Evolutionary conservation across 805 yeast species (phyloP).

Genomic region (Kodamaea jinghongensis): DNA sequence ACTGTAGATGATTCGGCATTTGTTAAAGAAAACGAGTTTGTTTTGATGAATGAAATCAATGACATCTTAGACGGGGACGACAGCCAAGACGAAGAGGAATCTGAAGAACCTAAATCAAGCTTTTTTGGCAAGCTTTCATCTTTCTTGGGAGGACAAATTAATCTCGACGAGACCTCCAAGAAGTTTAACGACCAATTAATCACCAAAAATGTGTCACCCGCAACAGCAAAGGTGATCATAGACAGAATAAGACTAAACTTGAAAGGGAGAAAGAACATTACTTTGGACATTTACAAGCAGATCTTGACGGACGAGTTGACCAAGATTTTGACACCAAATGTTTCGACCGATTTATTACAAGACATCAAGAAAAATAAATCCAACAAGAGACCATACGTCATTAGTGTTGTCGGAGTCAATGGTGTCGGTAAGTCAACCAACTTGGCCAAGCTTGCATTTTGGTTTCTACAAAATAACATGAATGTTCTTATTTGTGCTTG

Average conservation of each 20-base stretch:
- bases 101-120: conserved; percentile 7
- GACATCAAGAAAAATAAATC: conserved; percentile 58
- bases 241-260: conserved; percentile 67
- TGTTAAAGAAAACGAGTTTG: conserved; percentile 36
- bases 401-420: conserved; percentile 95
- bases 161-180: conserved; percentile 61
- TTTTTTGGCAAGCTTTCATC: conserved; percentile 35
- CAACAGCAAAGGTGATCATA: conserved; percentile 73
- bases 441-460: conserved; percentile 88
- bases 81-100: conserved; percentile 26
- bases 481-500: conserved; percentile 91
- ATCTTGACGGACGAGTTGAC: conserved; percentile 67
- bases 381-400: conserved; percentile 72
- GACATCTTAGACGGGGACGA: conserved; percentile 36
- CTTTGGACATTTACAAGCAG: conserved; percentile 63
- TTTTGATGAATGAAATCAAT: conserved; percentile 39
- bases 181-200: conserved; percentile 75
- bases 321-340: conserved; percentile 84
- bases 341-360: conserved; percentile 80
- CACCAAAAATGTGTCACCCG: conserved; percentile 86
- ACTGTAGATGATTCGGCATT: conserved; percentile 33
- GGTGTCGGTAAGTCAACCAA: conserved; percentile 98
- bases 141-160: conserved; percentile 35
- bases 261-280: conserved; percentile 65
- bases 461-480: conserved; percentile 89